Evolutionary conservation across 192 early-diverging fungal genomes (phyloP).

Genomic region (Mortierella alpina): DNA sequence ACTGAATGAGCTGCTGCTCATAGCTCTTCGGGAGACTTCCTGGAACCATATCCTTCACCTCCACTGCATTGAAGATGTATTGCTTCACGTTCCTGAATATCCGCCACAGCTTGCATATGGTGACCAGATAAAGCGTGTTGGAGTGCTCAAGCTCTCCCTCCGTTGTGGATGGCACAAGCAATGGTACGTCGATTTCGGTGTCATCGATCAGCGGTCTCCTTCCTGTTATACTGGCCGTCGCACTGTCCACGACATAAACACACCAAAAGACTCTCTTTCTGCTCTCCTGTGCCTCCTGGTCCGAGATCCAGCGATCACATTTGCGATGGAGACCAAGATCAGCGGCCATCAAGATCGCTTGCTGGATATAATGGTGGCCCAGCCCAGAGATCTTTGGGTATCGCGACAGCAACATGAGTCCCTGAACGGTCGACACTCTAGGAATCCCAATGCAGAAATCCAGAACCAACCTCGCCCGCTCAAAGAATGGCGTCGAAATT

Average conservation of each 20-base stretch:
- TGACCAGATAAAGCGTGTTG: conserved; percentile 31
- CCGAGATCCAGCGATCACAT: conserved; percentile 50
- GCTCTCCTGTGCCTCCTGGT: conserved; percentile 38
- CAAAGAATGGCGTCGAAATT: conserved; percentile 59
- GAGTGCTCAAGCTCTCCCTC: conserved; percentile 46
- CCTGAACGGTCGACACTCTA: conserved; percentile 44
- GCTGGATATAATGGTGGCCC: conserved; percentile 32
- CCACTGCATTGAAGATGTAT: conserved; percentile 37
- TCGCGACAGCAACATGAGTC: conserved; percentile 27
- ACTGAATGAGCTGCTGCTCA: conserved; percentile 47
- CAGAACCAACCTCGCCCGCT: conserved; percentile 54
- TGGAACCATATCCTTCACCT: conserved; percentile 41
- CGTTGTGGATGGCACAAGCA: conserved; percentile 15
- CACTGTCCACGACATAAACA: conserved; percentile 31
- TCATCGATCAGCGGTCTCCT: conserved; percentile 38
- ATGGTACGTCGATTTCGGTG: conserved; percentile 35
- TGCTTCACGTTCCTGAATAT: conserved; percentile 45
- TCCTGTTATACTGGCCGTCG: conserved; percentile 31
- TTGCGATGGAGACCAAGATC: conserved; percentile 47
- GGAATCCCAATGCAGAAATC: conserved; percentile 47
- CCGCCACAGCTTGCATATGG: conserved; percentile 43
- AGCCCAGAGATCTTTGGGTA: conserved; percentile 32
- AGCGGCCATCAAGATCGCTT: conserved; percentile 34
- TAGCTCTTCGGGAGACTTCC: conserved; percentile 45
- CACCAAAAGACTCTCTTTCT: conserved; percentile 51